Evolutionary conservation across 2,329 filamentous ascomycete genomes (phyloP).

Genomic region (Trichoderma hamatum): DNA sequence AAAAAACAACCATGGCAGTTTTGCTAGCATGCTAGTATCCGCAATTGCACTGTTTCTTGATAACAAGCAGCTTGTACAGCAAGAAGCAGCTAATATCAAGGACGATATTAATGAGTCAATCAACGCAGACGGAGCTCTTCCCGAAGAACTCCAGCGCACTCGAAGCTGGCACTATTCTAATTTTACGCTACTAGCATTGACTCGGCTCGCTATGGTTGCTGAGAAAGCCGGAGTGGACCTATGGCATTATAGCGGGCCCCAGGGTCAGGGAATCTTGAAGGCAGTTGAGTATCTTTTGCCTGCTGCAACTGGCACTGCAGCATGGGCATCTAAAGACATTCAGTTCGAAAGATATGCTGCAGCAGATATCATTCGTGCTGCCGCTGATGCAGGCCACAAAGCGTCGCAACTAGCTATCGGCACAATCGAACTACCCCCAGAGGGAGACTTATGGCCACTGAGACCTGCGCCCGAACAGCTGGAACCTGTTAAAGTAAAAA

Average conservation of each 20-base stretch:
- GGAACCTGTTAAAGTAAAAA: constrained; percentile 10
- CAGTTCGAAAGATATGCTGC: constrained; percentile 15
- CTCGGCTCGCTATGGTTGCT: constrained; percentile 23
- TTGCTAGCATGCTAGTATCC: constrained; percentile 17
- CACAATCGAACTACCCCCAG: constrained; percentile 2
- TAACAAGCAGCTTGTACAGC: constrained; percentile 1
- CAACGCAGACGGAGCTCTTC: constrained; percentile 12
- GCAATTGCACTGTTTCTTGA: constrained; percentile 22
- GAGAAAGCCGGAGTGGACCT: constrained; percentile 15
- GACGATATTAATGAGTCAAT: constrained; percentile 10
- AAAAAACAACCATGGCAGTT: constrained; percentile 24
- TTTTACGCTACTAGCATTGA: constrained; percentile 18
- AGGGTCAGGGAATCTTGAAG: constrained; percentile 15
- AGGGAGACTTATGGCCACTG: constrained; percentile 16
- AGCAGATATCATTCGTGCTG: constrained; percentile 21
- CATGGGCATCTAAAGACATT: constrained; percentile 1
- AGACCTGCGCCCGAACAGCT: constrained; percentile 21
- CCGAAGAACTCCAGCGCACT: constrained; percentile 20
- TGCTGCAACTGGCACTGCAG: constrained; percentile 1
- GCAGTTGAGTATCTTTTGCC: constrained; percentile 23
- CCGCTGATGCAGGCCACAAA: constrained; percentile 19
- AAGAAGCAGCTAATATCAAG: not conserved
- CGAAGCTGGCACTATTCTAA: constrained; percentile 25
- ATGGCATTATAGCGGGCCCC: constrained; percentile 15
- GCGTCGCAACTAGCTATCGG: not conserved